Evolutionary conservation across 2,329 filamentous ascomycete species (phyloP).

Genomic region (Colletotrichum tanaceti): DNA sequence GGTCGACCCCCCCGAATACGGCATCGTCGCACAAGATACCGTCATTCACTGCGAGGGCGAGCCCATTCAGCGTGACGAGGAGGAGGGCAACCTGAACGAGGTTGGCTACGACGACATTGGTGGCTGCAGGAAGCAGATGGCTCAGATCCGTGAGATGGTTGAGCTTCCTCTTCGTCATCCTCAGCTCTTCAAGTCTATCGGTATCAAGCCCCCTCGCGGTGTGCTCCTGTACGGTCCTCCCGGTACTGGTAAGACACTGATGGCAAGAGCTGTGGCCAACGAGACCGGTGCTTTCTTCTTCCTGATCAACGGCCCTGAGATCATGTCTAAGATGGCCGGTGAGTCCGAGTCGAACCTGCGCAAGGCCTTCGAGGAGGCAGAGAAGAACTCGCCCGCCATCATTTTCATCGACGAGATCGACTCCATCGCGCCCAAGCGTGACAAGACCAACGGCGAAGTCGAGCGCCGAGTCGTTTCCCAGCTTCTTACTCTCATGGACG

Average conservation of each 20-base stretch:
- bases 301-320: conserved; percentile 98
- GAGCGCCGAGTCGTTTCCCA: conserved; percentile 98
- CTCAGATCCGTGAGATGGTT: conserved; percentile 98
- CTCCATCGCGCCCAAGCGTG: conserved; percentile 98
- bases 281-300: conserved; percentile 99
- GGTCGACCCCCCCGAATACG: conserved; percentile 97
- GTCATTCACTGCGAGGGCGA: conserved; percentile 99
- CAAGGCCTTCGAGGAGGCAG: conserved; percentile 99
- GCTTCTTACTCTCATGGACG: conserved; percentile 96
- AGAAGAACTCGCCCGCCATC: conserved; percentile 99
- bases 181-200: conserved; percentile 99
- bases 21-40: conserved; percentile 98
- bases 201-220: conserved; percentile 99
- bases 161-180: conserved; percentile 96
- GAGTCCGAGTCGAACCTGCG: conserved; percentile 98
- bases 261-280: conserved; percentile 98
- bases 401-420: conserved; percentile 99
- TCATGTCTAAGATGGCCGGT: conserved; percentile 99
- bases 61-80: conserved; percentile 95
- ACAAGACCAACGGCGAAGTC: conserved; percentile 99
- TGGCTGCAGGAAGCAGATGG: conserved; percentile 99
- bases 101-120: conserved; percentile 99
- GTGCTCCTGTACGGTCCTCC: conserved; percentile 96
- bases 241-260: conserved; percentile 98
- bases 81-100: conserved; percentile 99